Evolutionary conservation across 169 alveolate species (phyloP), one percentile per base, ranked within the genome.

Genomic region (Plasmodium fragile): DNA sequence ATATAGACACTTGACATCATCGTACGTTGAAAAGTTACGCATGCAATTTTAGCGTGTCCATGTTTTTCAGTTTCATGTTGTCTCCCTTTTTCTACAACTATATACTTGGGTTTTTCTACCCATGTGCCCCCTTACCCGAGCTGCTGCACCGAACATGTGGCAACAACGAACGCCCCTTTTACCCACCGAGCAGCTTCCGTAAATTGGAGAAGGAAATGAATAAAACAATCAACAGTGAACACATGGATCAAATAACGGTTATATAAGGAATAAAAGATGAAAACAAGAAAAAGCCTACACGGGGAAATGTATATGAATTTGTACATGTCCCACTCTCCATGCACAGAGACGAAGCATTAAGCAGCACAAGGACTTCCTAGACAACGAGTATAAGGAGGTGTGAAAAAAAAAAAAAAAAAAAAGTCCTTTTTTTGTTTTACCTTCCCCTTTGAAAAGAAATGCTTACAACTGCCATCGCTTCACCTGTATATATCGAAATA

Each of bases 381-480:
- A 85, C 28, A 75, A 85, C 49, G 93, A 85, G 43, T 85, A 85
- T 53, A 85, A 85, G 41, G 93, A 85, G 84, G 93, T 85, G 53
- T 30, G 10, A 49, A 75, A 13, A 72, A 18, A 53, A 53, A n/a
- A 53, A 53, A 53, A 55, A 55, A n/a, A n/a, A n/a, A 65, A 65
- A n/a, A 65, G 16, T 28, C 13, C 36, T 22, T 65, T 13, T 25
- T 65, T 65, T 65, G 1, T 65, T 65, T 65, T 55, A 1, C 13
- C 6, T 22, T 13, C 36, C 36, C 75, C 16, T 28, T 28, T 25
- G 30, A 65, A 13, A 65, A 13, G 13, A 65, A 18, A 65, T 22
- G 3, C 8, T 25, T 59, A 59, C 2, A 3, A 13, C 75, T 25
- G 18, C 36, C 28, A 22, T 65, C 41, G 30, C 41, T 65, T 28